Base-by-base conservation (phyloP, 1,139 yeast species). In the Debaryomycetaceae sp. region DNA sequence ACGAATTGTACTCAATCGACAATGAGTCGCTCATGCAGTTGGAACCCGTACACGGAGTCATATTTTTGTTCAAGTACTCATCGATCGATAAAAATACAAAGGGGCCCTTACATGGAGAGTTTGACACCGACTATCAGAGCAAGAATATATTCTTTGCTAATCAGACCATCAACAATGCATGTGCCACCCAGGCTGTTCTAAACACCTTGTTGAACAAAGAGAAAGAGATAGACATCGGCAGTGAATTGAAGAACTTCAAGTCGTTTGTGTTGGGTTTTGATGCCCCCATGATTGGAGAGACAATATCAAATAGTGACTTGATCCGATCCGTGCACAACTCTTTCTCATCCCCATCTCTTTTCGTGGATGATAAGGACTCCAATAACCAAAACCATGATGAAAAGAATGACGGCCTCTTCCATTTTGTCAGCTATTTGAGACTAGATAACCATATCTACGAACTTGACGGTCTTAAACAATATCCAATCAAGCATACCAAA, bases 151-250 rank as follows among this genome's bases (percentile, higher is more conserved):
- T 81, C 58, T 84, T 84, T 58, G 88, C 88, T 6, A 75, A 75
- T 45, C 90, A 84, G 58, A 78, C 80, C 34, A 81, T 83, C 42
- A 83, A 81, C 53, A 82, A 84, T 56, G 88, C 90, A 1, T 84
- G 90, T 62, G 90, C 86, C n/a, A 84, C 90, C 1, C 87, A 81
- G 55, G 90, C 90, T 0, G 83, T 84, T n/a, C 64, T 84, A 45
- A 81, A 83, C 46, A 63, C 82, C 9, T 62, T 84, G 43, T 57
- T 84, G 48, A 72, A 74, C 45, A 58, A 59, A 36, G 60, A 63
- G 2, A 69, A 67, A 17, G 63, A 58, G 3, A 50, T 80, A 14
- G 69, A 72, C 1, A 48, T 83, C 6, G 89, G 90, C 0, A 62
- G 65, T 0, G 81, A 76, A 39, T 62, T 84, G 44, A 34, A 53